Evolutionary conservation across 495 filamentous ascomycete genomes (phyloP).

Genomic region (Neurospora sp.): DNA sequence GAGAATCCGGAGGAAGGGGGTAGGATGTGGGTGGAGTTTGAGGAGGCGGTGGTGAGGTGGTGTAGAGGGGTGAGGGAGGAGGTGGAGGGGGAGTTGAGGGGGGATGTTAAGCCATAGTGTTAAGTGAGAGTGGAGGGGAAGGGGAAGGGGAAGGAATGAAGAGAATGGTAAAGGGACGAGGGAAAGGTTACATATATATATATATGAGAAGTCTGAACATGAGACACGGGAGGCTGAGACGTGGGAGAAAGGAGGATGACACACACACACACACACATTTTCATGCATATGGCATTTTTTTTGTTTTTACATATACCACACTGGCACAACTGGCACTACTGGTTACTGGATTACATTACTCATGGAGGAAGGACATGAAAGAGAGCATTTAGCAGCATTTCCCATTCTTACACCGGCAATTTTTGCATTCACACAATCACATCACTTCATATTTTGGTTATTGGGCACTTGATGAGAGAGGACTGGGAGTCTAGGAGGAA

Average conservation of each 20-base stretch:
- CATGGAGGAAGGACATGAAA: not conserved
- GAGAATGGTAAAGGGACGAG: too few relatives aligned
- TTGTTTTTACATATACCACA: not conserved
- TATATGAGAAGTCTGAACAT: not conserved
- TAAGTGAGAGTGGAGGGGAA: not conserved
- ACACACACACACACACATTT: not conserved
- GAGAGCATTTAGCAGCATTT: not conserved
- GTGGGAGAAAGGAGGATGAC: not conserved
- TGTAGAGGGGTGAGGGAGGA: constrained; percentile 67
- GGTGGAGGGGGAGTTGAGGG: constrained; percentile 38
- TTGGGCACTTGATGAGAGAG: too few relatives aligned
- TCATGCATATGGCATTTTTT: not conserved
- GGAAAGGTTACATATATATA: not conserved
- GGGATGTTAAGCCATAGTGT: not conserved
- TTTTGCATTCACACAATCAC: not conserved
- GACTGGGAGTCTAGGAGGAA: too few relatives aligned
- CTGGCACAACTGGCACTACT: not conserved
- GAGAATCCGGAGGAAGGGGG: not conserved
- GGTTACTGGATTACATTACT: not conserved
- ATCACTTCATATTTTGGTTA: not conserved
- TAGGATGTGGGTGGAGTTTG: constrained; percentile 59
- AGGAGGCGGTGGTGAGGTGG: constrained; percentile 72
- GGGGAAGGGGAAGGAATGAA: not conserved
- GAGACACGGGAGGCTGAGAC: not conserved
- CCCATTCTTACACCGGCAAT: not conserved